Evolutionary conservation across 768 basidiomycete species (phyloP).

Genomic region (Phlegmacium glaucopus): DNA sequence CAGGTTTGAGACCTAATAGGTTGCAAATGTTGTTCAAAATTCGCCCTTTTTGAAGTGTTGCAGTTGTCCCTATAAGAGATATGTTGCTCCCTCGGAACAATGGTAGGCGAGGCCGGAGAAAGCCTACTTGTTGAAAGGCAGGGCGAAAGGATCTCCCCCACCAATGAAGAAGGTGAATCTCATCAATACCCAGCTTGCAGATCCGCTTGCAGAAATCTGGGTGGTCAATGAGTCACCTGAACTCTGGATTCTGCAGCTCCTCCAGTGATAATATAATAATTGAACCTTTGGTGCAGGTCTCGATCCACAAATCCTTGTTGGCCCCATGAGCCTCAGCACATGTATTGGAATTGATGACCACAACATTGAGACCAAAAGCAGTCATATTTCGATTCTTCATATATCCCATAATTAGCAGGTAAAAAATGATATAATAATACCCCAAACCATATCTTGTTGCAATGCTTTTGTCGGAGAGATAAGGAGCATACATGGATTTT

Average conservation of each 20-base stretch:
- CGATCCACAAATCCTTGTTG: slow-evolving; percentile 15
- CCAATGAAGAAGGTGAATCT: slow-evolving; percentile 19
- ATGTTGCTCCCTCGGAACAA: slow-evolving; percentile 2
- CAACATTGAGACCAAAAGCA: slow-evolving; percentile 13
- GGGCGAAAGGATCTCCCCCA: slow-evolving; percentile 23
- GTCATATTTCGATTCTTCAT: slow-evolving; percentile 4
- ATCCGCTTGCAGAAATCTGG: slow-evolving; percentile 16
- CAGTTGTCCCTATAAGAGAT: slow-evolving; percentile 15
- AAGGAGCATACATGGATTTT: slow-evolving; percentile 15
- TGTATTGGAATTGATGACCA: slow-evolving; percentile 21
- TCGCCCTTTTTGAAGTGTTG: slow-evolving; percentile 16
- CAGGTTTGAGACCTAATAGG: slow-evolving; percentile 15
- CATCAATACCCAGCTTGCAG: slow-evolving; percentile 22
- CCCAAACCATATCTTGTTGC: slow-evolving; percentile 21
- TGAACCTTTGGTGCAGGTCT: background rate
- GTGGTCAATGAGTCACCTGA: slow-evolving; percentile 13
- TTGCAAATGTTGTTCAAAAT: slow-evolving; percentile 11
- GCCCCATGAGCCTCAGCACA: slow-evolving; percentile 1
- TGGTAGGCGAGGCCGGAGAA: slow-evolving; percentile 14
- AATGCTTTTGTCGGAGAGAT: slow-evolving; percentile 21
- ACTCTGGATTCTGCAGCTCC: slow-evolving; percentile 16
- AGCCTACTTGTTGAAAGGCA: slow-evolving; percentile 20
- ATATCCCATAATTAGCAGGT: background rate
- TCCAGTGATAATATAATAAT: slow-evolving; percentile 22
- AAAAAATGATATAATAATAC: background rate